A percentile compares a stretch with the other conserved stretches of the same genome.
Conservation (phyloP, 2,329 filamentous ascomycete species). For the Cercospora citrullina region DNA sequence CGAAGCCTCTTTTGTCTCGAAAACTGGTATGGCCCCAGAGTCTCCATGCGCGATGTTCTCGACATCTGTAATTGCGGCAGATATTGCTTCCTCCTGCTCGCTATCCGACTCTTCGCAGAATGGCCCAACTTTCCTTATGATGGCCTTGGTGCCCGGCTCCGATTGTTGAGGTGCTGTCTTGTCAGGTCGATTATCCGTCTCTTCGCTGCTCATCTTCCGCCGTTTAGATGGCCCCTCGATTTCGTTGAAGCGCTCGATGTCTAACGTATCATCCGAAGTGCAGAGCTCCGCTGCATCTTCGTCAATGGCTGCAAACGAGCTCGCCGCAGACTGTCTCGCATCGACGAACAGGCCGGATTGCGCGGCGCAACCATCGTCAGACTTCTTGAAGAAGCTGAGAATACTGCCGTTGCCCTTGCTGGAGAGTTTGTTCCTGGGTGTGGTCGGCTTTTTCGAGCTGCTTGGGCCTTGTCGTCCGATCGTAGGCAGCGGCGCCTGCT, state of each 20-base stretch:
- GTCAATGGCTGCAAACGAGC: not conserved
- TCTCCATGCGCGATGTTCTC: constrained; percentile 15
- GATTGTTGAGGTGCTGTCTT: constrained; percentile 44
- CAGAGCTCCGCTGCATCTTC: constrained; percentile 1
- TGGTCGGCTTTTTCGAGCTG: constrained; percentile 39
- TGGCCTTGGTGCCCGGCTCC: not conserved
- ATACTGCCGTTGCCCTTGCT: constrained; percentile 53
- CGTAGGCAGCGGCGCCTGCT: constrained; percentile 32
- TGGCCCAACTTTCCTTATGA: constrained; percentile 50
- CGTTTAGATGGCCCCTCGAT: constrained; percentile 45
- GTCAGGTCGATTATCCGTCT: not conserved
- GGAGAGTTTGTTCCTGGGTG: constrained; percentile 42
- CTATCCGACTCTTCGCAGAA: constrained; percentile 72
- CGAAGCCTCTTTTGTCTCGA: constrained; percentile 9
- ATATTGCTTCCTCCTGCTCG: constrained; percentile 47
- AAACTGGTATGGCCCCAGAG: constrained; percentile 17
- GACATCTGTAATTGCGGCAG: constrained; percentile 28
- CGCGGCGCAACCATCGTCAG: constrained; percentile 40
- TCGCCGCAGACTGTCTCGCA: constrained; percentile 23
- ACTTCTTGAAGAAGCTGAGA: constrained; percentile 57
- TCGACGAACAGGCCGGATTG: constrained; percentile 41
- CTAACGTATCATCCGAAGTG: constrained; percentile 29
- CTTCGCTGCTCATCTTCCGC: constrained; percentile 36
- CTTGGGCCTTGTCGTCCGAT: constrained; percentile 35
- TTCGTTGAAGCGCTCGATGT: constrained; percentile 46